Evolutionary conservation across 2,329 filamentous ascomycete species (phyloP).

Genomic region (Knufia petricola): DNA sequence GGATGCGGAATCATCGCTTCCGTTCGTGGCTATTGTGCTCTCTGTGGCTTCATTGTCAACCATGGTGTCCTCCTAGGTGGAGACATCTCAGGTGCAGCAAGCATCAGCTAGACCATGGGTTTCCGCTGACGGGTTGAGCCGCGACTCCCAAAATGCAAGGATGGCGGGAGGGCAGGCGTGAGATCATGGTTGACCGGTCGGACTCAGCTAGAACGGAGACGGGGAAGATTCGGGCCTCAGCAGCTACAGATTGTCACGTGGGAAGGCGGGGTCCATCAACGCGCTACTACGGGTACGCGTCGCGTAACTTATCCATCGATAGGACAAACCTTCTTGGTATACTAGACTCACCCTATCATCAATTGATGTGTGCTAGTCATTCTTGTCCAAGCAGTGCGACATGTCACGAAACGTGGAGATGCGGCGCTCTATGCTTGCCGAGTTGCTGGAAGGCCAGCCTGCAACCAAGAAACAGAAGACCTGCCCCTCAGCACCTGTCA

Average conservation of each 20-base stretch:
- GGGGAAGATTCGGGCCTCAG: neutral
- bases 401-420: slow-evolving; percentile 7
- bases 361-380: too few relatives aligned
- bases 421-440: slow-evolving; percentile 5
- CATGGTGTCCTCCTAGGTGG: neutral
- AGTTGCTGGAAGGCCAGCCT: slow-evolving; percentile 5
- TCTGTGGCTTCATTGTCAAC: neutral
- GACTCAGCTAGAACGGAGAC: neutral
- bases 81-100: slow-evolving; percentile 1
- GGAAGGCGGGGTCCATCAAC: too few relatives aligned
- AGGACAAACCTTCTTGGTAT: too few relatives aligned
- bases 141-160: neutral
- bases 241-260: too few relatives aligned
- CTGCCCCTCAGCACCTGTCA: neutral
- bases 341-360: too few relatives aligned
- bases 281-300: too few relatives aligned
- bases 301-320: too few relatives aligned
- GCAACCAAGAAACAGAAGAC: neutral
- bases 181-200: too few relatives aligned
- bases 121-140: neutral
- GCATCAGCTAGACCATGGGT: neutral
- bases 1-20: slow-evolving; percentile 9
- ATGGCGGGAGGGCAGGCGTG: too few relatives aligned
- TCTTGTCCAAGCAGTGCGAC: too few relatives aligned
- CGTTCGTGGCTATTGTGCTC: neutral